Evolutionary conservation across 2,329 filamentous ascomycete genomes (phyloP), one percentile per base, ranked within the genome.

Genomic region (Phyllosticta citrichinensis): DNA sequence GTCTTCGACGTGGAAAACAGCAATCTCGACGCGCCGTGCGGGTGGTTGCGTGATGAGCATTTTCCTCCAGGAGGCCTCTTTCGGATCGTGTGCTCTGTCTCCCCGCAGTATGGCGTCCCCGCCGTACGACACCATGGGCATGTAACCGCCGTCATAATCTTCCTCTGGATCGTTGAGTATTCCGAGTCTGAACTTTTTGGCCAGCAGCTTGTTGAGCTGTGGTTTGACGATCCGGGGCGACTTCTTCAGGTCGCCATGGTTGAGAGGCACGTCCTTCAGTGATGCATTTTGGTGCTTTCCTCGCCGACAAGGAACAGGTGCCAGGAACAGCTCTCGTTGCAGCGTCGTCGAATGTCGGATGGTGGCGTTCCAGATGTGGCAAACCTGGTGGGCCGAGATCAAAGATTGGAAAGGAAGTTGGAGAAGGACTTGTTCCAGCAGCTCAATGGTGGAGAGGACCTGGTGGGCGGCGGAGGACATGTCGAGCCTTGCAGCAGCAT

Each of bases 41-140:
- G 59, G 59, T 33, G 59, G 59, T 33, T 61, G 59, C n/a, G 55
- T n/a, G 2, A 61, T 27, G 6, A 57, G 24, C 59, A 61, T 61
- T 19, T 51, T 27, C 20, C 33, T 47, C 59, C 59, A 61, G 22
- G 59, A 57, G 3, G 59, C 54, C 33, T 56, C 58, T 10, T 53
- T 27, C 5, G 20, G 52, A 19, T 53, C 52, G 11, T 53, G 52
- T 4, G 52, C 20, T 20, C 40, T 47, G 40, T 47, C 40, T 12
- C 40, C 40, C 5, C 40, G 40, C 17, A 47, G 17, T n/a, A 47
- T 47, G 40, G 47, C 54, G 25, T 19, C 54, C n/a, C 54, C 25
- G 12, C 27, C 19, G 14, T 27, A 53, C 19, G 59, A 52, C 47
- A 61, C 59, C 59, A 61, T 61, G 19, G 59, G 55, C 54, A 61